phyloP scores from a whole-genome alignment of 2,329 filamentous ascomycete species.

The Fusarium albidum region DNA sequence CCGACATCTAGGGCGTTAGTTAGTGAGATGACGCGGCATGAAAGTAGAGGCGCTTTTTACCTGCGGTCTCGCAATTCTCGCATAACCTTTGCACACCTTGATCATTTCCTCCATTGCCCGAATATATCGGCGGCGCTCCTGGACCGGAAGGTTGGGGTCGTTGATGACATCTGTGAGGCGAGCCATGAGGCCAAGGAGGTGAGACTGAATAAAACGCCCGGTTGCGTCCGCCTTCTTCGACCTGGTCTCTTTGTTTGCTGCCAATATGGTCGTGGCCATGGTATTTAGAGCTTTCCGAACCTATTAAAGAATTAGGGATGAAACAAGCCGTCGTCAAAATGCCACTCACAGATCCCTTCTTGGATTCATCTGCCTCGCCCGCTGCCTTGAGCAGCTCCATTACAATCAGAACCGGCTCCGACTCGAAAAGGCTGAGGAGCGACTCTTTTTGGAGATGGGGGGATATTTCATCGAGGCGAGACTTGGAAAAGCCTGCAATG shows the following conservation, averaged over 20 bases:
- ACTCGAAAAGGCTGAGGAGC: conserved; percentile 73
- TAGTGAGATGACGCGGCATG: neutral
- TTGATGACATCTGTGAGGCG: conserved; percentile 83
- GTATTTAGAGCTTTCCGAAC: conserved; percentile 56
- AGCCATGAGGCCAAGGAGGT: conserved; percentile 88
- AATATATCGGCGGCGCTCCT: conserved; percentile 80
- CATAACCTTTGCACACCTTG: conserved; percentile 73
- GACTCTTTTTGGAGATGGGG: conserved; percentile 72
- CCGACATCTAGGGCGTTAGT: conserved; percentile 71
- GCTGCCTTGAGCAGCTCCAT: conserved; percentile 84
- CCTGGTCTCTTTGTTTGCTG: conserved; percentile 51
- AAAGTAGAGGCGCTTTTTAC: conserved; percentile 53
- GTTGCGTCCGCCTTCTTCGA: conserved; percentile 65
- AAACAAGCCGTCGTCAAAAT: neutral
- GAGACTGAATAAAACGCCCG: conserved; percentile 79
- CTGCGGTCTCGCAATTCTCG: conserved; percentile 85
- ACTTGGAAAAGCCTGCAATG: conserved; percentile 72
- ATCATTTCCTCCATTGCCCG: conserved; percentile 90
- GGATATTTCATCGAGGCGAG: conserved; percentile 73
- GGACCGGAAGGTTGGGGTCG: conserved; percentile 65
- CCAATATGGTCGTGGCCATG: conserved; percentile 53
- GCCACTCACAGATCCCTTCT: conserved; percentile 63
- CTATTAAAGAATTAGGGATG: conserved; percentile 47
- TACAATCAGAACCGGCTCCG: conserved; percentile 78
- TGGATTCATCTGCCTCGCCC: conserved; percentile 70